Evolutionary conservation across 2,329 filamentous ascomycete species (phyloP), one percentile per base, ranked within the genome.

Genomic region (Remersonia thermophila): DNA sequence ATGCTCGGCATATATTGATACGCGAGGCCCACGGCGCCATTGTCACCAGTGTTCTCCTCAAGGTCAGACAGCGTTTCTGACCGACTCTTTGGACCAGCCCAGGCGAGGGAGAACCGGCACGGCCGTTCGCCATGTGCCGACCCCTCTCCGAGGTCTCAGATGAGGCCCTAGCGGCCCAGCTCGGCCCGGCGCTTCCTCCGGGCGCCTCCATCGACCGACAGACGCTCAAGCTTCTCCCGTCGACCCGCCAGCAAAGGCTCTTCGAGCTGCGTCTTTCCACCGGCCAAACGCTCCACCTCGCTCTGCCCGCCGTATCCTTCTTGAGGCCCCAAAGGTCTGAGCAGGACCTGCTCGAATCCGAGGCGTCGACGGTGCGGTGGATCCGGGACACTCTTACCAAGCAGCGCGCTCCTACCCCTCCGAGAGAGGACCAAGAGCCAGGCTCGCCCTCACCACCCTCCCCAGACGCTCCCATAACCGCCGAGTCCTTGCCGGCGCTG

Each of bases 271-370:
- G 51, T 25, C 51, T 64, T 30, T 60, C 59, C n/a, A 57, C 66
- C 36, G 58, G 56, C 7, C 56, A 56, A 12, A 51, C 46, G 8
- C 47, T 71, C 16, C 41, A 63, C 18, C 54, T 71, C 28, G 57
- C 61, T 26, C 47, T 68, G 3, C 52, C 65, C n/a, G 63, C 63
- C 6, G 51, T 57, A 26, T 45, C 56, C n/a, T 55, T 60, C 39
- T 50, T 61, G 33, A 59, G 61, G 36, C 53, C 69, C 18, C 54
- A 73, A 23, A 61, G 68, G 20, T 63, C 55, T 33, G 69, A 73
- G 47, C 59, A 60, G 32, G 57, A 51, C 26, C 57, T 62, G 29
- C 53, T 66, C 33, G 49, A 53, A 16, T 62, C 65, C 15, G 68
- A 72, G 44, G 61, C 62, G 8, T 49, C 56, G 7, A 45, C 68